Conservation (phyloP, 1,139 yeast genomes). For the Geotrichum candidum region DNA sequence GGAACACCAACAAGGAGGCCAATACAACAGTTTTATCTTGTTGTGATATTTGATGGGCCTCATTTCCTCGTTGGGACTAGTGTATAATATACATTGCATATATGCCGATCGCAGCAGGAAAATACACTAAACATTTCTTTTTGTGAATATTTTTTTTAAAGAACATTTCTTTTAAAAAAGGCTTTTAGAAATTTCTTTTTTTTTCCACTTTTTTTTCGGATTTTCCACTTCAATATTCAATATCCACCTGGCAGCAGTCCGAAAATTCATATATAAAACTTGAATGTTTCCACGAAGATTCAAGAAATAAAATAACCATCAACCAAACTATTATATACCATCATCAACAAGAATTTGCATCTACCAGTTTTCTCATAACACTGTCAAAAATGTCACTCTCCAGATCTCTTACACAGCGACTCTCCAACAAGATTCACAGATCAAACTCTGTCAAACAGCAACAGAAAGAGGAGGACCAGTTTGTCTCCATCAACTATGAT, state of each 20-base stretch:
- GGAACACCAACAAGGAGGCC: background rate
- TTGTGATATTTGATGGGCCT: background rate
- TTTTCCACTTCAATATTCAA: background rate
- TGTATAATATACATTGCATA: background rate
- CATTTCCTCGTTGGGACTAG: background rate
- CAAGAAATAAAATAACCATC: background rate
- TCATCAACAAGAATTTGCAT: background rate
- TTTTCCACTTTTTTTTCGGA: background rate
- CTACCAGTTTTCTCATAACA: background rate
- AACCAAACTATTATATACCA: background rate
- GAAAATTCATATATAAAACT: background rate
- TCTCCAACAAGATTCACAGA: background rate
- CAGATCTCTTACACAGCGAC: background rate
- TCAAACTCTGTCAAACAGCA: background rate
- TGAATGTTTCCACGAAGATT: background rate
- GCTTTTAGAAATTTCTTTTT: background rate
- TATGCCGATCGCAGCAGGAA: background rate
- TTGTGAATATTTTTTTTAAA: background rate
- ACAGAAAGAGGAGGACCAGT: background rate
- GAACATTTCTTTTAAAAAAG: background rate
- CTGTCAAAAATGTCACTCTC: background rate
- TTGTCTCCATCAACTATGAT: background rate
- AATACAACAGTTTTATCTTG: background rate
- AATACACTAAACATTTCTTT: background rate
- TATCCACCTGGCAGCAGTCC: background rate